These are phyloP conservation scores for Barnettozyma botsteinii DNA, from an alignment of 805 yeast species.

Conservation along the genomic window DNA sequence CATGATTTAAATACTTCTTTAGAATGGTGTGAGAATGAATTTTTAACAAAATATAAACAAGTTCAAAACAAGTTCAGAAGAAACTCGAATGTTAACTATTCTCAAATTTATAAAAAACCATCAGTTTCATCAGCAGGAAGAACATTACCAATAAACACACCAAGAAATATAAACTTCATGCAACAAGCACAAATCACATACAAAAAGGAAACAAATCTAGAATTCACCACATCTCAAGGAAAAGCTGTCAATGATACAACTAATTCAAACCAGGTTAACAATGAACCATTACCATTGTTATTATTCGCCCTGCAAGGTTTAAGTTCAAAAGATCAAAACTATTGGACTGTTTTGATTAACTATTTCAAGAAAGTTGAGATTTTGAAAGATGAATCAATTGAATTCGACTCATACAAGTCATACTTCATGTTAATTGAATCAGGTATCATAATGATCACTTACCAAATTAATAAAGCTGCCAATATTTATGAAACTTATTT, in stretches of 20 bases:
- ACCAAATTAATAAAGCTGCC: conserved; percentile 32
- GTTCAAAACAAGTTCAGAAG: conserved; percentile 20
- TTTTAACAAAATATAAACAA: conserved; percentile 41
- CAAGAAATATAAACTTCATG: conserved; percentile 35
- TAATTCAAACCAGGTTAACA: conserved; percentile 18
- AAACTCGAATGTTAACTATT: background rate
- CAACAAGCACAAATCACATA: conserved; percentile 34
- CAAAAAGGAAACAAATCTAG: conserved; percentile 25
- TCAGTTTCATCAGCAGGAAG: conserved; percentile 1
- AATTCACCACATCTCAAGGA: conserved; percentile 8
- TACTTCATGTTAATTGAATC: conserved; percentile 53
- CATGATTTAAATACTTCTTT: conserved; percentile 78
- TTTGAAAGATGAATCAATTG: conserved; percentile 47
- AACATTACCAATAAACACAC: conserved; percentile 28
- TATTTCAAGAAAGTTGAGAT: conserved; percentile 48
- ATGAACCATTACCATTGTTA: conserved; percentile 36
- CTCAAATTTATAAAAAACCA: conserved; percentile 3
- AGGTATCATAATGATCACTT: conserved; percentile 48
- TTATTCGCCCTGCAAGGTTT: conserved; percentile 41
- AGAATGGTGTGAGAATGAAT: conserved; percentile 96
- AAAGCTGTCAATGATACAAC: background rate
- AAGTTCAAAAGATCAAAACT: conserved; percentile 37
- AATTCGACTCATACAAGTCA: conserved; percentile 28
- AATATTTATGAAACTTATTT: conserved; percentile 40
- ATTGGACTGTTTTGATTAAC: conserved; percentile 62